Percentiles rank a stretch among this genome's conserved stretches.
Evolutionary conservation across 768 basidiomycete species (phyloP).

Genomic region (Podaxis mareebaensis): DNA sequence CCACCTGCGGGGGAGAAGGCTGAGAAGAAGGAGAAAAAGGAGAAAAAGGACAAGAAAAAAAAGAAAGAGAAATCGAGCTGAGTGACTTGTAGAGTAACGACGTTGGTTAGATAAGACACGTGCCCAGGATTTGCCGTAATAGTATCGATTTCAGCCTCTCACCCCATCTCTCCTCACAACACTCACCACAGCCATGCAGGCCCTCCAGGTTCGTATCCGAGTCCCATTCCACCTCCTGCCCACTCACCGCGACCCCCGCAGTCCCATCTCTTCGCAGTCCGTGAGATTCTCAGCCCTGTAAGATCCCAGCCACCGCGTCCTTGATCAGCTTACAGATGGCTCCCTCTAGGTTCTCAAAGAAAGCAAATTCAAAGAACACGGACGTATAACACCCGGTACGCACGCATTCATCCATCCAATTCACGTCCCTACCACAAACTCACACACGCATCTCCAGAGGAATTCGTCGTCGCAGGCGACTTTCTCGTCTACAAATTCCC

Average conservation of each 20-base stretch:
- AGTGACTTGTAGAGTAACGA: neutral
- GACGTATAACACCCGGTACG: constrained; percentile 90
- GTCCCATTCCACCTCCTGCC: neutral
- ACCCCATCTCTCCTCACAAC: constrained; percentile 20
- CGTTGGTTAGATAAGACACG: constrained; percentile 6
- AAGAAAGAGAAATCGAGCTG: constrained; percentile 5
- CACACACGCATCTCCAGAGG: constrained; percentile 54
- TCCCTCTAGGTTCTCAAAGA: constrained; percentile 83
- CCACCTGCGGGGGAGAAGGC: neutral
- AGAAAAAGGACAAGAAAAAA: constrained; percentile 21
- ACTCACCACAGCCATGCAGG: constrained; percentile 35
- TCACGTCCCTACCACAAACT: constrained; percentile 17
- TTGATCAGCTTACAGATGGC: constrained; percentile 34
- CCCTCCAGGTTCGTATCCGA: constrained; percentile 35
- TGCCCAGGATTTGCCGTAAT: constrained; percentile 5
- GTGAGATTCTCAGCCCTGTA: constrained; percentile 92
- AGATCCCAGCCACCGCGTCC: constrained; percentile 27
- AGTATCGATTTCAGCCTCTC: constrained; percentile 16
- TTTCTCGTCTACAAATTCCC: constrained; percentile 98
- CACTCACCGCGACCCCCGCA: constrained; percentile 28
- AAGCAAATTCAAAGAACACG: constrained; percentile 99
- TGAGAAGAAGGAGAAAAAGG: constrained; percentile 16
- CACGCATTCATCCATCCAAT: constrained; percentile 16
- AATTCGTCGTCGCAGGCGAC: constrained; percentile 97
- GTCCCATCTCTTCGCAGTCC: constrained; percentile 92